These are phyloP conservation scores for Trypanosoma congolense DNA, from an alignment of 208 protist species.

Conservation along the genomic window DNA sequence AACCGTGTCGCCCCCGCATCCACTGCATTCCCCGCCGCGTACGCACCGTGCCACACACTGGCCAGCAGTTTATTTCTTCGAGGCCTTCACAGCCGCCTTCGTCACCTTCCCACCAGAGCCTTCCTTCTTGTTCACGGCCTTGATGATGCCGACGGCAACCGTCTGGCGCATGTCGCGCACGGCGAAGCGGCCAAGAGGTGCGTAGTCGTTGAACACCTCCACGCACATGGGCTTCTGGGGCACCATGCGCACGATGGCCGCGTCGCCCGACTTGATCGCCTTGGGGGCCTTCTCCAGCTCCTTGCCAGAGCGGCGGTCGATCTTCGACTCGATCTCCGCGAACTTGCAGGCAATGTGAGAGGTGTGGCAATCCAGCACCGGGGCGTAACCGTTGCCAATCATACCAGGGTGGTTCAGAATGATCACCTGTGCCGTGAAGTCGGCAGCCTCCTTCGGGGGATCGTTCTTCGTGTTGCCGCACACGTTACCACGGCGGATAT, in stretches of 20 bases:
- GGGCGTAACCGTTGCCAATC: slow-evolving; percentile 87
- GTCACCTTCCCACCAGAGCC: slow-evolving; percentile 67
- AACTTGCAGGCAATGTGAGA: slow-evolving; percentile 93
- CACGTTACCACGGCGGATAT: slow-evolving; percentile 87
- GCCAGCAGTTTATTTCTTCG: slow-evolving; percentile 51
- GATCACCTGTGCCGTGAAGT: slow-evolving; percentile 92
- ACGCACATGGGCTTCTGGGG: slow-evolving; percentile 92
- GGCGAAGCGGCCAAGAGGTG: slow-evolving; percentile 94
- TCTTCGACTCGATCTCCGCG: slow-evolving; percentile 82
- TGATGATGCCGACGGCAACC: slow-evolving; percentile 96
- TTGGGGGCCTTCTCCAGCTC: slow-evolving; percentile 85
- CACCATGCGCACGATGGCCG: slow-evolving; percentile 85
- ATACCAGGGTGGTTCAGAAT: slow-evolving; percentile 91
- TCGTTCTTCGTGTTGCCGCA: slow-evolving; percentile 60
- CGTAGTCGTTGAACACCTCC: slow-evolving; percentile 92
- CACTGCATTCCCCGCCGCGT: too few species aligned
- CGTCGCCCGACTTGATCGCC: slow-evolving; percentile 90
- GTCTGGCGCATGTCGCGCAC: slow-evolving; percentile 94
- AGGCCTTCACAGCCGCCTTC: slow-evolving; percentile 65
- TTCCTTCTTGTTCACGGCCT: slow-evolving; percentile 74
- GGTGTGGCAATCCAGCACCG: slow-evolving; percentile 93
- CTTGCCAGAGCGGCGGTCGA: slow-evolving; percentile 90
- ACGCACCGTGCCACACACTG: not conserved
- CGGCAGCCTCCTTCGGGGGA: slow-evolving; percentile 45
- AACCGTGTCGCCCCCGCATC: too few species aligned